Conservation (phyloP, 2,329 filamentous ascomycete species). For the Zymoseptoria passerinii region DNA sequence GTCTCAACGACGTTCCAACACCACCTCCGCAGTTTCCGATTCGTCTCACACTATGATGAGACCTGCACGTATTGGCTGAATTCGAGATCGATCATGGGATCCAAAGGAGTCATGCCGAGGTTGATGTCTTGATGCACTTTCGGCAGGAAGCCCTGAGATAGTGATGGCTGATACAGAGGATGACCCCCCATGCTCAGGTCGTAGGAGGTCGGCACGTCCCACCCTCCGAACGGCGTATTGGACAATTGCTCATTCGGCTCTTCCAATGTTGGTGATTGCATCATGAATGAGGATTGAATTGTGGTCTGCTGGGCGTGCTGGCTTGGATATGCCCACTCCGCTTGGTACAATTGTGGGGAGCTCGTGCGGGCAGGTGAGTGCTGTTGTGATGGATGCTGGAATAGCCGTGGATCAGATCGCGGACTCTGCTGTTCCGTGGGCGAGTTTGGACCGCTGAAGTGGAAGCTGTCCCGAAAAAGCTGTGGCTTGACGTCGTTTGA, state of each 20-base stretch:
- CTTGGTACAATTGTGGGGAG: conserved; percentile 24
- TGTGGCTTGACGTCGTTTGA: conserved; percentile 25
- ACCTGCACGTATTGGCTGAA: conserved; percentile 26
- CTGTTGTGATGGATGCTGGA: conserved; percentile 3
- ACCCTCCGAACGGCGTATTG: conserved; percentile 2
- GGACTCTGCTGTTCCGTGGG: conserved; percentile 11
- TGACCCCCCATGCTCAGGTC: conserved; percentile 7
- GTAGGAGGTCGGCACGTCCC: conserved; percentile 8
- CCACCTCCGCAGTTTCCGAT: no score
- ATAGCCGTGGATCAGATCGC: conserved; percentile 5
- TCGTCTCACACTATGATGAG: not conserved
- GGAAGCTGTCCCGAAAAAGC: conserved; percentile 14
- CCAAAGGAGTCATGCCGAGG: conserved; percentile 1
- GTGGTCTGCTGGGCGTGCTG: conserved; percentile 13
- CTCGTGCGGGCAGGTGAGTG: conserved; percentile 20
- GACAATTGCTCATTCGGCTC: not conserved
- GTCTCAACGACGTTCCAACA: not conserved
- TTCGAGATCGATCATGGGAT: conserved; percentile 23
- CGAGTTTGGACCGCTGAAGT: conserved; percentile 22
- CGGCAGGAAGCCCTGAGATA: conserved; percentile 6
- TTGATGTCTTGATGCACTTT: conserved; percentile 6
- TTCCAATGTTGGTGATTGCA: not conserved
- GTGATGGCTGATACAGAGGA: conserved; percentile 8
- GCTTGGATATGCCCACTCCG: conserved; percentile 22
- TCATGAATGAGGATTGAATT: conserved; percentile 14